Evolutionary conservation across 208 protist species (phyloP).

Genomic region (Tetramitus jugosus): DNA sequence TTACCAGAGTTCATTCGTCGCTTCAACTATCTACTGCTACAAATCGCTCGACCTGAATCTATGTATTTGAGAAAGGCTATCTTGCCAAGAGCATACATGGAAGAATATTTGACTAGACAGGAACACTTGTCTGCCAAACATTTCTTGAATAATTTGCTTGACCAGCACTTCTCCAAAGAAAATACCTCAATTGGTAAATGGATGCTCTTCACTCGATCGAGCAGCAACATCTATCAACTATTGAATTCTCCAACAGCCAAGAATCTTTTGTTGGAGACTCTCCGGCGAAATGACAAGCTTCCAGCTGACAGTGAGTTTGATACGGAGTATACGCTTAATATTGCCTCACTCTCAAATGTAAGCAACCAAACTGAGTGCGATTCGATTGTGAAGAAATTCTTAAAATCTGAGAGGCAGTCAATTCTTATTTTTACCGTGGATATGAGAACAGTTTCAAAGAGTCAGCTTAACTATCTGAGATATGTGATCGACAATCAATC

Average conservation of each 20-base stretch:
- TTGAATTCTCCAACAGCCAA: too few species aligned
- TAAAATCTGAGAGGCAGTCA: too few species aligned
- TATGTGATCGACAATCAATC: neutral
- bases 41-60: slow-evolving; percentile 31
- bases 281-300: too few species aligned
- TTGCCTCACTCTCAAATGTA: too few species aligned
- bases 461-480: neutral
- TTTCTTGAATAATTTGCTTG: neutral
- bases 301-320: too few species aligned
- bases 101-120: slow-evolving; percentile 28
- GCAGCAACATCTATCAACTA: too few species aligned
- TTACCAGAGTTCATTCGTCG: slow-evolving; percentile 1
- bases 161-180: neutral
- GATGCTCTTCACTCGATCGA: neutral
- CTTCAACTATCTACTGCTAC: slow-evolving; percentile 32
- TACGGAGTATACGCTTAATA: too few species aligned
- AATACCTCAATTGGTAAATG: neutral
- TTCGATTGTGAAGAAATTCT: too few species aligned
- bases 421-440: neutral
- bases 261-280: too few species aligned
- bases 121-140: slow-evolving; percentile 30
- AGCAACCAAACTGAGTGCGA: too few species aligned
- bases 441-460: neutral
- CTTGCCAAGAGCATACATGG: slow-evolving; percentile 29
- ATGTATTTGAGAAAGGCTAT: slow-evolving; percentile 12